These are phyloP conservation scores for Halenospora varia DNA, from an alignment of 495 filamentous ascomycete species.

Conservation along the genomic window DNA sequence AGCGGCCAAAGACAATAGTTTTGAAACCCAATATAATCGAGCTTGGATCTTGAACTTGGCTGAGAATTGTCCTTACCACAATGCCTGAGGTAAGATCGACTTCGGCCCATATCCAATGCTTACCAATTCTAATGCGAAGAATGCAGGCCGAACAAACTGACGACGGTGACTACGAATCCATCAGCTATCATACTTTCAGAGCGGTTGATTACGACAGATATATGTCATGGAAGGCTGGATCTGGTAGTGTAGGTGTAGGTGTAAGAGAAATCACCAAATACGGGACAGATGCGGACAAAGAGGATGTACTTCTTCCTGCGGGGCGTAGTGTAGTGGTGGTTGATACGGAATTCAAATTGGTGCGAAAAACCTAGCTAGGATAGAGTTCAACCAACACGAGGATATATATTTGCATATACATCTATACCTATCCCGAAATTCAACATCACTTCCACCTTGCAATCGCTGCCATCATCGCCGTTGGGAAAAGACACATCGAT, in stretches of 20 bases:
- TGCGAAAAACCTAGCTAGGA: background rate
- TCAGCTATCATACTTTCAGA: constrained; percentile 4
- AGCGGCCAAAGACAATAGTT: constrained; percentile 7
- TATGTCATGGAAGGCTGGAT: constrained; percentile 11
- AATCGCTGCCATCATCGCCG: constrained; percentile 2
- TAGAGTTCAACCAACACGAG: background rate
- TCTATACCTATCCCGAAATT: background rate
- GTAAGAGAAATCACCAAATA: background rate
- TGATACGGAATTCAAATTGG: constrained; percentile 7
- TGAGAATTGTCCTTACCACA: constrained; percentile 4
- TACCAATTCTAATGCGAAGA: constrained; percentile 9
- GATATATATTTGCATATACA: constrained; percentile 7
- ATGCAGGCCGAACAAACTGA: constrained; percentile 9
- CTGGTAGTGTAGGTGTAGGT: constrained; percentile 1
- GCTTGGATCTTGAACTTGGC: constrained; percentile 5
- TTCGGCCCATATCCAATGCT: constrained; percentile 6
- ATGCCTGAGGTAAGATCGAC: constrained; percentile 9
- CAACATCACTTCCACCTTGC: constrained; percentile 3
- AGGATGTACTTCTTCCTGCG: constrained; percentile 4
- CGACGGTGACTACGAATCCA: constrained; percentile 2
- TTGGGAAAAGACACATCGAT: constrained; percentile 4
- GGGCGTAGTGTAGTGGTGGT: constrained; percentile 1
- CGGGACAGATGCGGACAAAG: constrained; percentile 2
- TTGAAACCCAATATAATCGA: constrained; percentile 8
- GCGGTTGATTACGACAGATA: constrained; percentile 9